Conservation (phyloP, 1,139 yeast genomes). For the Kodamaea anthophila region DNA sequence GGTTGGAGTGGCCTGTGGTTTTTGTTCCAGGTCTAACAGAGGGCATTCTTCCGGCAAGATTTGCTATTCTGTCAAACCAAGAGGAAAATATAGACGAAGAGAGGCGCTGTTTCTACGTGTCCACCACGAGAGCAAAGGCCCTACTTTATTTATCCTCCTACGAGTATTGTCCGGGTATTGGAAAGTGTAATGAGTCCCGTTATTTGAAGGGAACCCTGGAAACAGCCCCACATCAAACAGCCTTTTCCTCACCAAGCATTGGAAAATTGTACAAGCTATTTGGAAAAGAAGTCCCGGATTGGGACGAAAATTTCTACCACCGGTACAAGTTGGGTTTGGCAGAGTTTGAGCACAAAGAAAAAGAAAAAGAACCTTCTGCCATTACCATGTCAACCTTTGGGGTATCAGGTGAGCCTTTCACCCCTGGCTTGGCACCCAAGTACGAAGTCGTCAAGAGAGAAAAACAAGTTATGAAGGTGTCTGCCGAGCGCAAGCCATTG, state of each 20-base stretch:
- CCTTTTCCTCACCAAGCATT: constrained; percentile 16
- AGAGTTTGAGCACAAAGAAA: too few relatives aligned
- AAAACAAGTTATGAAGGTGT: too few relatives aligned
- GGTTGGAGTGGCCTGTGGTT: constrained; percentile 92
- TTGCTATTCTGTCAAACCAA: constrained; percentile 28
- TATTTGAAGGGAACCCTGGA: constrained; percentile 18
- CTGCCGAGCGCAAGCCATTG: constrained; percentile 1
- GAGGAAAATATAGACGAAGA: constrained; percentile 58
- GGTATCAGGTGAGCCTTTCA: too few relatives aligned
- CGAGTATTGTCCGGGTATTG: constrained; percentile 24
- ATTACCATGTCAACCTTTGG: too few relatives aligned
- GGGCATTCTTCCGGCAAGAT: constrained; percentile 49
- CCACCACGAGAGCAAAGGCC: constrained; percentile 72
- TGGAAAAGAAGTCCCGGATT: constrained; percentile 7
- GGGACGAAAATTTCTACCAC: constrained; percentile 5
- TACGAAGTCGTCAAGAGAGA: constrained; percentile 2
- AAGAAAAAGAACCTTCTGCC: too few relatives aligned
- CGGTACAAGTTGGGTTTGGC: constrained; percentile 9
- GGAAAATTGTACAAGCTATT: constrained; percentile 14
- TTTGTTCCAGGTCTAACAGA: constrained; percentile 70
- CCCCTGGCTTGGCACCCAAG: too few relatives aligned
- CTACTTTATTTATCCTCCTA: constrained; percentile 34
- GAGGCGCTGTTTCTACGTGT: constrained; percentile 80
- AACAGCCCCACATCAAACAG: constrained; percentile 12
- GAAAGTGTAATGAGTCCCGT: constrained; percentile 21